These are phyloP conservation scores for Borealophlyctis nickersoniae DNA, from an alignment of 192 early-diverging fungal species.

Conservation along the genomic window DNA sequence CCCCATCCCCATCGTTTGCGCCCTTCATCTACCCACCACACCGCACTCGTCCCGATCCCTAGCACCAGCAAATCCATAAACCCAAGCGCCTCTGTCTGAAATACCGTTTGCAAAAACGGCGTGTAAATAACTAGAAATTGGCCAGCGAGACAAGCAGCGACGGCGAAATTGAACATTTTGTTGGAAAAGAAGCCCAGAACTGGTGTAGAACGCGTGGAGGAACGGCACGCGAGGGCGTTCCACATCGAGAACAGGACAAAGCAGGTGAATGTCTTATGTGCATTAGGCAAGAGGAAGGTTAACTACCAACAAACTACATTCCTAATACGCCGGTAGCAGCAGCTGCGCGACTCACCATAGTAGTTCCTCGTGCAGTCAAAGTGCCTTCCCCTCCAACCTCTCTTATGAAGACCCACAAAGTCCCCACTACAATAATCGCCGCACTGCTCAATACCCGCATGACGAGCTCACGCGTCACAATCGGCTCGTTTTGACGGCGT, in stretches of 20 bases:
- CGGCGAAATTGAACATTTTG: constrained; percentile 84
- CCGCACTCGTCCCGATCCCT: constrained; percentile 63
- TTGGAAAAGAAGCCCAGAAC: constrained; percentile 79
- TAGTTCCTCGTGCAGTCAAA: constrained; percentile 73
- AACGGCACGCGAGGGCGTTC: constrained; percentile 90
- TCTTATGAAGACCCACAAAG: constrained; percentile 73
- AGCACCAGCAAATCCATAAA: constrained; percentile 72
- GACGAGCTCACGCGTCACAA: constrained; percentile 72
- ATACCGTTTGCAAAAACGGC: constrained; percentile 86
- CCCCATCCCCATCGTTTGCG: constrained; percentile 45
- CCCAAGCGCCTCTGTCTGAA: constrained; percentile 86
- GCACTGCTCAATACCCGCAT: constrained; percentile 76
- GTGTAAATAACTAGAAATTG: constrained; percentile 86
- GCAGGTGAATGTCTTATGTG: constrained; percentile 83
- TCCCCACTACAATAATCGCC: constrained; percentile 76
- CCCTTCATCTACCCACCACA: constrained; percentile 85
- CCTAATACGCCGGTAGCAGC: background rate
- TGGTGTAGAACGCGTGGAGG: constrained; percentile 69
- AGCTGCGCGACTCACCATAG: constrained; percentile 67
- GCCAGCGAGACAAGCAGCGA: constrained; percentile 73
- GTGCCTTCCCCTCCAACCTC: constrained; percentile 65
- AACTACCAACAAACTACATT: too few species aligned
- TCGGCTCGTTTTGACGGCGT: constrained; percentile 70
- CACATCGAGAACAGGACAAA: constrained; percentile 97
- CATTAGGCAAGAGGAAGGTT: too few species aligned